Evolutionary conservation across 140 eudicot genomes (phyloP).

Genomic region (Bidens hawaiensis): DNA sequence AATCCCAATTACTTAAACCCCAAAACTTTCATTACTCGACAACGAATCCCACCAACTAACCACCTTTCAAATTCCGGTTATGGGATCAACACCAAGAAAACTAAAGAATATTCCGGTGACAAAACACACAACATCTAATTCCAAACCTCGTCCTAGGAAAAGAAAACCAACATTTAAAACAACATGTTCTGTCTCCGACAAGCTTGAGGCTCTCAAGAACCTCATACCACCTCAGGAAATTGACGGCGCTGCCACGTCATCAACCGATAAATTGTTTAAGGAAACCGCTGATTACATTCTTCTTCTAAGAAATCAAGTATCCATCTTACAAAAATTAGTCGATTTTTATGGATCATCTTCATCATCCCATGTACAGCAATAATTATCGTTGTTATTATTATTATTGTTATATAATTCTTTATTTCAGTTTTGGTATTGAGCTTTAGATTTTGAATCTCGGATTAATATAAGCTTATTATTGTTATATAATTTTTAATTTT

Average conservation of each 20-base stretch:
- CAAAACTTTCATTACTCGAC: too few relatives aligned
- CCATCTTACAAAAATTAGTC: slow-evolving; percentile 51
- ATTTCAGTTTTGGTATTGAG: slow-evolving; percentile 9
- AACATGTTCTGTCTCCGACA: slow-evolving; percentile 42
- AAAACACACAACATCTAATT: slow-evolving; percentile 20
- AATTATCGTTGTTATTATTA: too few relatives aligned
- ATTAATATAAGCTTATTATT: too few relatives aligned
- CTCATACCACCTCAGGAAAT: slow-evolving; percentile 49
- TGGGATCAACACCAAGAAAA: slow-evolving; percentile 52
- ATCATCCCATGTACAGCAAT: slow-evolving; percentile 31
- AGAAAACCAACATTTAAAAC: not conserved
- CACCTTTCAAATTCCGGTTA: slow-evolving; percentile 10
- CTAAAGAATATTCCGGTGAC: slow-evolving; percentile 21
- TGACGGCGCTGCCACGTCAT: slow-evolving; percentile 4
- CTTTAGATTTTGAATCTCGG: too few relatives aligned
- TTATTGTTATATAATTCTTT: slow-evolving; percentile 9
- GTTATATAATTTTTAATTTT: too few relatives aligned
- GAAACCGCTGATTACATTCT: slow-evolving; percentile 71
- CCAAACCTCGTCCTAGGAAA: slow-evolving; percentile 10
- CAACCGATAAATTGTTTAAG: slow-evolving; percentile 51
- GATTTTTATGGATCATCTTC: slow-evolving; percentile 42
- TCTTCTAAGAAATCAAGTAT: slow-evolving; percentile 47
- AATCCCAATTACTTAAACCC: slow-evolving; percentile 41
- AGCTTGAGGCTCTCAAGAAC: slow-evolving; percentile 61
- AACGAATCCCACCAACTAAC: not conserved